A percentile compares a stretch with the other conserved stretches of the same genome.
Evolutionary conservation across 768 basidiomycete species (phyloP).

Genomic region (Leccinum boreale): DNA sequence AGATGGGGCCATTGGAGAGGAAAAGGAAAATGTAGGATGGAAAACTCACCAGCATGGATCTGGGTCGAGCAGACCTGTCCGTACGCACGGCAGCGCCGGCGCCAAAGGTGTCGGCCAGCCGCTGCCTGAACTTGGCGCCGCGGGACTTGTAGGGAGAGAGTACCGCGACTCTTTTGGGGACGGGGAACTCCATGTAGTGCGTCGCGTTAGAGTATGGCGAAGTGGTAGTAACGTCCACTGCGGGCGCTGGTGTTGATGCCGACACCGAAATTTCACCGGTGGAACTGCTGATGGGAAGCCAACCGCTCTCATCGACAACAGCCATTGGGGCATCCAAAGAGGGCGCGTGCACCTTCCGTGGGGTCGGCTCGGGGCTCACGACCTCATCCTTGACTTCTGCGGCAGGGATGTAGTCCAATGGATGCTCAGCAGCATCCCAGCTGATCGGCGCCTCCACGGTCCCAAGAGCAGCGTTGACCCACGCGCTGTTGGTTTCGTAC

Average conservation of each 20-base stretch:
- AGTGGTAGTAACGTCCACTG: neutral
- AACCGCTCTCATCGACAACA: neutral
- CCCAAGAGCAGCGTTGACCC: constrained; percentile 24
- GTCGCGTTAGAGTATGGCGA: neutral
- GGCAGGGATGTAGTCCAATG: constrained; percentile 3
- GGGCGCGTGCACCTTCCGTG: neutral
- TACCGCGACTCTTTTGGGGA: neutral
- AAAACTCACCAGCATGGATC: neutral
- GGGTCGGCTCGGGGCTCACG: neutral
- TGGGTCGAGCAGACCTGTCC: constrained; percentile 21
- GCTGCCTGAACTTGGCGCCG: constrained; percentile 18
- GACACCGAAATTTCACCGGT: neutral
- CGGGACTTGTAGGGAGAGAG: constrained; percentile 19
- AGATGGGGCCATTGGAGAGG: neutral
- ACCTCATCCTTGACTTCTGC: neutral
- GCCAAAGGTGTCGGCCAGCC: constrained; percentile 19
- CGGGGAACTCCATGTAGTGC: neutral
- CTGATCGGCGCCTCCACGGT: constrained; percentile 19
- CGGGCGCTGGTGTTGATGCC: neutral
- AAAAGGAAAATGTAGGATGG: neutral
- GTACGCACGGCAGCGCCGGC: constrained; percentile 18
- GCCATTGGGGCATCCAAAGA: neutral
- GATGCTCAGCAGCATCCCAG: constrained; percentile 12
- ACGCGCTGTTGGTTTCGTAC: constrained; percentile 17
- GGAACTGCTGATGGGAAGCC: neutral